Evolutionary conservation across 2,329 filamentous ascomycete species (phyloP).

Genomic region (Knoxdaviesia proteae): DNA sequence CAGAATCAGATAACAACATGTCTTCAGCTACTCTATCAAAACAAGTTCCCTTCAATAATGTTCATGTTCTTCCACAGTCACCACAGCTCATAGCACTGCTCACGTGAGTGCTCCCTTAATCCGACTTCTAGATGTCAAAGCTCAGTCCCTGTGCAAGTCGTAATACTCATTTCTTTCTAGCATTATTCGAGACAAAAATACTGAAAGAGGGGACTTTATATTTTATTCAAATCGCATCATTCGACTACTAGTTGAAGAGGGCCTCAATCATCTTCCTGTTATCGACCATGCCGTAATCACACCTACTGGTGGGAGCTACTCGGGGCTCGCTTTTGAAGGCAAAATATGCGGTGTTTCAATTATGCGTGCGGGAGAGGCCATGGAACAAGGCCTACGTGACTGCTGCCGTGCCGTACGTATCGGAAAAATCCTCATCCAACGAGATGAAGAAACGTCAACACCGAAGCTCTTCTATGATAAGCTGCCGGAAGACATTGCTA

Average conservation of each 20-base stretch:
- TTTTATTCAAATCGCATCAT: slow-evolving; percentile 99
- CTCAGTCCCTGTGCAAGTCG: slow-evolving; percentile 2
- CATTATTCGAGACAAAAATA: slow-evolving; percentile 86
- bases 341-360: slow-evolving; percentile 98
- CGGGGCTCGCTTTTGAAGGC: slow-evolving; percentile 84
- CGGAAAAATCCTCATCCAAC: slow-evolving; percentile 93
- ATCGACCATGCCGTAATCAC: slow-evolving; percentile 78
- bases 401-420: slow-evolving; percentile 97
- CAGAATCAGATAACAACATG: slow-evolving; percentile 35
- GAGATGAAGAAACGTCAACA: slow-evolving; percentile 82
- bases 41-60: slow-evolving; percentile 61
- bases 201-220: slow-evolving; percentile 86
- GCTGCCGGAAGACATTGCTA: slow-evolving; percentile 77
- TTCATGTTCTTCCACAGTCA: slow-evolving; percentile 77
- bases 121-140: neutral
- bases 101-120: slow-evolving; percentile 47
- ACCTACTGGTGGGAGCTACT: slow-evolving; percentile 71
- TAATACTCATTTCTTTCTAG: slow-evolving; percentile 23
- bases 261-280: slow-evolving; percentile 86
- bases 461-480: slow-evolving; percentile 97
- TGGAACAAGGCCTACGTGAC: slow-evolving; percentile 92
- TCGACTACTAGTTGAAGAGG: slow-evolving; percentile 86
- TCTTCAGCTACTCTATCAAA: slow-evolving; percentile 79
- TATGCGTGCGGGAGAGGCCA: slow-evolving; percentile 93
- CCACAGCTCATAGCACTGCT: slow-evolving; percentile 92